These are phyloP conservation scores for Jamesozyma spencerorum DNA, from an alignment of 805 yeast species.

Conservation along the genomic window DNA sequence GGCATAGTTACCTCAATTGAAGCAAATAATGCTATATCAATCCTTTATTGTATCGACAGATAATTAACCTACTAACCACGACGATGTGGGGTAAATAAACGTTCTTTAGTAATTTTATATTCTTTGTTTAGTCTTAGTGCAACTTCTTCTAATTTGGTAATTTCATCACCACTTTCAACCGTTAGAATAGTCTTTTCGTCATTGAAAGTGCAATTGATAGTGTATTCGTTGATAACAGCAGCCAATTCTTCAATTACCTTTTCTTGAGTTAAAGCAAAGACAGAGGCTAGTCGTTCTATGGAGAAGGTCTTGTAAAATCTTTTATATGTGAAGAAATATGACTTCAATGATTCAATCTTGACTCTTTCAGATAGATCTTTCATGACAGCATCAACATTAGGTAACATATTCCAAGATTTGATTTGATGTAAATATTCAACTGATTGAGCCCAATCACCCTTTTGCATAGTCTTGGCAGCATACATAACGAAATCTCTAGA, in stretches of 20 bases:
- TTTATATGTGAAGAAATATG: constrained; percentile 83
- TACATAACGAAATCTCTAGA: constrained; percentile 87
- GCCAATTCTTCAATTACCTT: constrained; percentile 56
- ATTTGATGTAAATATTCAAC: constrained; percentile 48
- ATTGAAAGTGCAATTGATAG: constrained; percentile 62
- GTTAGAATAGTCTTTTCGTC: constrained; percentile 53
- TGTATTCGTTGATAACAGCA: constrained; percentile 70
- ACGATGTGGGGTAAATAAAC: constrained; percentile 24
- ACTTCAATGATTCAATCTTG: constrained; percentile 83
- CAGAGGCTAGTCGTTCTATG: constrained; percentile 48
- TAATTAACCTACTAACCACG: no score
- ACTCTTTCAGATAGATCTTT: constrained; percentile 67
- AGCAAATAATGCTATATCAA: no score
- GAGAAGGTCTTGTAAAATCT: constrained; percentile 68
- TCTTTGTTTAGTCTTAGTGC: constrained; percentile 59
- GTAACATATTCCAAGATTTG: constrained; percentile 76
- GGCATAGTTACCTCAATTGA: constrained; percentile 4
- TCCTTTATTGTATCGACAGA: no score
- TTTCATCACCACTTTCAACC: constrained; percentile 69
- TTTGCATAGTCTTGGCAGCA: constrained; percentile 80
- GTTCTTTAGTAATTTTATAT: constrained; percentile 28
- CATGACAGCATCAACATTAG: constrained; percentile 57
- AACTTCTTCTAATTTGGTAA: constrained; percentile 77
- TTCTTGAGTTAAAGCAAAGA: constrained; percentile 53
- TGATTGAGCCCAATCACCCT: constrained; percentile 83